phyloP scores from a whole-genome alignment of 768 basidiomycete species.

The Trichaptum fuscoviolaceum region DNA sequence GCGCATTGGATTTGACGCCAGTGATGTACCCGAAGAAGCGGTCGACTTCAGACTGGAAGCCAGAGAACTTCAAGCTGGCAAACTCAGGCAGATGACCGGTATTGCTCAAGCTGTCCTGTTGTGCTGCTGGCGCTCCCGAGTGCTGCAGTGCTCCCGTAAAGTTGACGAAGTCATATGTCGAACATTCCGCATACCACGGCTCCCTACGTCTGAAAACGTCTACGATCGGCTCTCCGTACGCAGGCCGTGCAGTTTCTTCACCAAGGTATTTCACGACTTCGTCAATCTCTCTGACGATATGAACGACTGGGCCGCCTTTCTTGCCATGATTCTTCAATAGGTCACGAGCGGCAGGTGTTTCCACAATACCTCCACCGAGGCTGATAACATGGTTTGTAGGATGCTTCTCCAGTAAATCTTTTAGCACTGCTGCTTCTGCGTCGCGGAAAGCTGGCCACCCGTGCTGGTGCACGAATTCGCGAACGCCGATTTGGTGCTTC shows the following conservation, averaged over 20 bases:
- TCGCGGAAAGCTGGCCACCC: constrained; percentile 90
- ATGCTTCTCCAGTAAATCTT: constrained; percentile 56
- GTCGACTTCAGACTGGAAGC: constrained; percentile 49
- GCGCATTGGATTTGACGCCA: constrained; percentile 61
- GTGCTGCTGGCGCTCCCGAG: neutral
- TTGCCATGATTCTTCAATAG: constrained; percentile 61
- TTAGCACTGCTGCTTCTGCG: constrained; percentile 66
- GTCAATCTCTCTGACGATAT: constrained; percentile 73
- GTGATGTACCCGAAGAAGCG: constrained; percentile 90
- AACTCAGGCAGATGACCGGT: neutral
- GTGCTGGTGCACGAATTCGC: constrained; percentile 70
- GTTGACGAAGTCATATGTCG: constrained; percentile 81
- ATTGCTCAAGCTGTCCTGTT: neutral
- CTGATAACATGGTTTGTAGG: constrained; percentile 70
- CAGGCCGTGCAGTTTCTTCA: constrained; percentile 72
- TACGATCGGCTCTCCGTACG: constrained; percentile 81
- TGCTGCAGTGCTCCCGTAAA: constrained; percentile 35
- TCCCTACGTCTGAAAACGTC: constrained; percentile 80
- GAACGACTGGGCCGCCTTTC: constrained; percentile 69
- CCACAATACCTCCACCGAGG: constrained; percentile 92
- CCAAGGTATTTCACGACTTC: constrained; percentile 81
- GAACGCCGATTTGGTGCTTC: constrained; percentile 54
- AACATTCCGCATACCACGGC: constrained; percentile 83
- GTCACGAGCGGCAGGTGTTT: constrained; percentile 70
- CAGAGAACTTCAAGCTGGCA: constrained; percentile 7